Evolutionary conservation across 352 stramenopile species (phyloP).

Genomic region (Globisporangium yorkense): DNA sequence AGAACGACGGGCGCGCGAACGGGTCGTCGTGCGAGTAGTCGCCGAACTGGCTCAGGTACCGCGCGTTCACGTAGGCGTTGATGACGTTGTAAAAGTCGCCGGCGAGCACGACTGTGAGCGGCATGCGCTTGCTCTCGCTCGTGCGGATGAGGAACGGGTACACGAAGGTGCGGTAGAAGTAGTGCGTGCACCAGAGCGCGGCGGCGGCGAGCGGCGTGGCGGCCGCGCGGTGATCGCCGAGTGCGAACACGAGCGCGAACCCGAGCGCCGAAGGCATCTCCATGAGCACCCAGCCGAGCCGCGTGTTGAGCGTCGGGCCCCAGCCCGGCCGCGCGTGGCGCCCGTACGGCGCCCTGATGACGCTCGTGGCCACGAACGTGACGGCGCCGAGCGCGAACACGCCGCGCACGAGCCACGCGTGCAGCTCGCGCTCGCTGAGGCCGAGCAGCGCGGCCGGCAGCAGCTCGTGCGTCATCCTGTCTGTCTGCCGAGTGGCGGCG

Average conservation of each 20-base stretch:
- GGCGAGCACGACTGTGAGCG: conserved; percentile 41
- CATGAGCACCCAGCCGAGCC: conserved; percentile 69
- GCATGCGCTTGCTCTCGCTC: conserved; percentile 51
- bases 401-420: conserved; percentile 41
- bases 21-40: conserved; percentile 36
- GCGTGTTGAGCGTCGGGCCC: conserved; percentile 47
- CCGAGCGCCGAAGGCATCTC: conserved; percentile 60
- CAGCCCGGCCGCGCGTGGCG: conserved; percentile 46
- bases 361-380: conserved; percentile 39
- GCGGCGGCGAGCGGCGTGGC: conserved; percentile 42
- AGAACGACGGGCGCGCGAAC: conserved; percentile 41
- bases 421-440: conserved; percentile 35
- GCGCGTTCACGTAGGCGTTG: conserved; percentile 69
- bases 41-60: conserved; percentile 54
- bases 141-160: conserved; percentile 67
- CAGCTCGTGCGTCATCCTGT: background rate
- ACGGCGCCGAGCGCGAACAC: conserved; percentile 50
- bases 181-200: conserved; percentile 54
- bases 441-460: conserved; percentile 17
- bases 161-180: conserved; percentile 61
- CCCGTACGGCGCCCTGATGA: conserved; percentile 63
- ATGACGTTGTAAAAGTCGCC: conserved; percentile 65
- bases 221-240: conserved; percentile 28
- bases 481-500: background rate
- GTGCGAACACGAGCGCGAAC: conserved; percentile 43